Conservation (phyloP, 1,284 basidiomycete species). For the Irpex lacteus region DNA sequence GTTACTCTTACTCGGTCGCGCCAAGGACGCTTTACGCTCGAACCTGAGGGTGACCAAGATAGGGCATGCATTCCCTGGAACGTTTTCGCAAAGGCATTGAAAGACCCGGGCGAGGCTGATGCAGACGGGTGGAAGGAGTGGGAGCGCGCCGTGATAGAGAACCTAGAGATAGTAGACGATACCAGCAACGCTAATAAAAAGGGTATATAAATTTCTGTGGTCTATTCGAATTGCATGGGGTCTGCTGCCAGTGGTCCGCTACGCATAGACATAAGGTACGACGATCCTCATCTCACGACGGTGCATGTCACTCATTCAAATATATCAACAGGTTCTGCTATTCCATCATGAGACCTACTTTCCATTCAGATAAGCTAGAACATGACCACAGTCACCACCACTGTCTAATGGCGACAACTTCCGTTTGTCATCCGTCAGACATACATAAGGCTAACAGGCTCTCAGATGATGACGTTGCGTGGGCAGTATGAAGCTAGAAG, state of each 20-base stretch:
- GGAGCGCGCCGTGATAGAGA: constrained; percentile 68
- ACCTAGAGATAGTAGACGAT: constrained; percentile 52
- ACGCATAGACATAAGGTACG: neutral
- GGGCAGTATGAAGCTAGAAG: neutral
- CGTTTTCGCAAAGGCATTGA: constrained; percentile 66
- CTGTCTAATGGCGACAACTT: neutral
- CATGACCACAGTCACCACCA: neutral
- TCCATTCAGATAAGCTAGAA: neutral
- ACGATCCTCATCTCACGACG: neutral
- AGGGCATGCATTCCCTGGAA: constrained; percentile 73
- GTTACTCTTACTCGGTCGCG: constrained; percentile 83
- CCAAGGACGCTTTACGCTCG: constrained; percentile 78
- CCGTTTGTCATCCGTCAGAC: neutral
- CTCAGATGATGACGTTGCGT: neutral
- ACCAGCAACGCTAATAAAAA: constrained; percentile 12
- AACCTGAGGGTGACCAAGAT: constrained; percentile 38
- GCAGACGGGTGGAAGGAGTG: constrained; percentile 67
- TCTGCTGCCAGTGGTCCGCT: too few relatives aligned
- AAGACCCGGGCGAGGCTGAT: constrained; percentile 49
- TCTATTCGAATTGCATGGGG: too few relatives aligned
- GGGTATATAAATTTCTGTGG: neutral
- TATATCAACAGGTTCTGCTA: neutral
- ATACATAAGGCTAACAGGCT: neutral
- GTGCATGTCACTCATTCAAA: neutral
- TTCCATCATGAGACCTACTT: neutral